phyloP scores from a whole-genome alignment of 148 eudicot species.

The Diospyros kaki region DNA sequence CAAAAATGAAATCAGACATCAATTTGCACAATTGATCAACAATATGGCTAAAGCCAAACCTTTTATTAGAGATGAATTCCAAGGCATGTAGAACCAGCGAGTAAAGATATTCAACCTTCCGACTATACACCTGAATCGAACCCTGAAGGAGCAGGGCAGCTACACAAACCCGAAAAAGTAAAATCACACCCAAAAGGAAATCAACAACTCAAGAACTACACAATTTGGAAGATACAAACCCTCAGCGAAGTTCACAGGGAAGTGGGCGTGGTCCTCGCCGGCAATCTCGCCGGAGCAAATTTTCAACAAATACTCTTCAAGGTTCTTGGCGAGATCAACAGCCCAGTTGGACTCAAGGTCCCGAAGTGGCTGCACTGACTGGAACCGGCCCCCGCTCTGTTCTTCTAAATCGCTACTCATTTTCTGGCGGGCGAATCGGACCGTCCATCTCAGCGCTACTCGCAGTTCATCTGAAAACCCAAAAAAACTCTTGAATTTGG shows the following conservation, averaged over 20 bases:
- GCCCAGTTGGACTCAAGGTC: conserved; percentile 84
- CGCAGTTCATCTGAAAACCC: conserved; percentile 1
- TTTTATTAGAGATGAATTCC: conserved; percentile 73
- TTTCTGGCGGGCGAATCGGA: not conserved
- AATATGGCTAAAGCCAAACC: conserved; percentile 31
- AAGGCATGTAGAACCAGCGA: conserved; percentile 77
- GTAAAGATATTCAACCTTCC: conserved; percentile 91
- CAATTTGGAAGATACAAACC: conserved; percentile 30
- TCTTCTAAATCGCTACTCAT: conserved; percentile 38
- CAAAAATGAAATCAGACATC: not conserved
- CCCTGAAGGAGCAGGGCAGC: conserved; percentile 93
- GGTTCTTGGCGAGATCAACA: conserved; percentile 75
- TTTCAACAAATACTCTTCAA: conserved; percentile 78
- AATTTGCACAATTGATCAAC: not conserved
- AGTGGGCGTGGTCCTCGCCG: conserved; percentile 34
- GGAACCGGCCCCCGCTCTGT: conserved; percentile 26
- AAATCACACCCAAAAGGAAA: conserved; percentile 1
- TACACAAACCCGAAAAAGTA: conserved; percentile 23
- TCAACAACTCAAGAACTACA: conserved; percentile 3
- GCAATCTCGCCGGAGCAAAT: conserved; percentile 78
- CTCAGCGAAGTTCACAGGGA: conserved; percentile 80
- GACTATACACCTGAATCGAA: conserved; percentile 83
- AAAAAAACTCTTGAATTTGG: not conserved
- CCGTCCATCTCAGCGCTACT: conserved; percentile 10
- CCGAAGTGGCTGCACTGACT: conserved; percentile 64